Evolutionary conservation across 2,329 filamentous ascomycete species (phyloP), one percentile per base, ranked within the genome.

Genomic region (Passalora sequoiae): DNA sequence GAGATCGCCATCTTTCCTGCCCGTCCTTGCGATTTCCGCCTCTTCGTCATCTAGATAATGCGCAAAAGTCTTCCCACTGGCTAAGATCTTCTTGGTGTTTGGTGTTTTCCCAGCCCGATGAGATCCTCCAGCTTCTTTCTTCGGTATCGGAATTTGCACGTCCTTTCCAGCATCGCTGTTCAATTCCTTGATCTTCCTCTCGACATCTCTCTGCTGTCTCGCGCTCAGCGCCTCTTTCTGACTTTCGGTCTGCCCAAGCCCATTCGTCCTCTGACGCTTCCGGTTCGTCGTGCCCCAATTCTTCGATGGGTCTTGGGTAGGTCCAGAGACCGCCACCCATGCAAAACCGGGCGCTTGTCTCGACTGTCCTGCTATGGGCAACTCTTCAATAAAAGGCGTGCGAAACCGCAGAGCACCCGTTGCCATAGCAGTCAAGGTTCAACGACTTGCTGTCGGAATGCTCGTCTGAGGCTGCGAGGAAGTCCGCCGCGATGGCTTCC

Each of bases 321-420:
- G 74, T 65, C 76, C 62, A 12, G 77, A 81, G 61, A 95, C 87
- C 21, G 89, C 82, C 1, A 96, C 86, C 63, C 95, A 95, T 9
- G 88, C 88, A 84, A 89, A 97, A 59, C 91, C 91, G 1, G 91
- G 89, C 1, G 87, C 85, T 12, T 80, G 81, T 49, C 80, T 80
- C 13, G 60, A 60, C 20, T 80, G 72, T n/a, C n/a, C n/a, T 60
- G 79, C 81, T 45, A 69, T 70, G 25, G 87, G 85, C 44, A 96
- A 72, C 56, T 94, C 84, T 66, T 94, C 82, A 58, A 97, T 87
- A 58, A 86, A 84, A 55, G 78, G 78, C 75, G 81, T 82, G 12
- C 57, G 55, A 44, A 63, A 63, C 13, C 60, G 57, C 8, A 63
- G 50, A 12, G 56, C 40, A n/a, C 40, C 40, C 21, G 40, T 33